Evolutionary conservation across 2,329 filamentous ascomycete genomes (phyloP).

Genomic region (Fonsecaea pugnacius): DNA sequence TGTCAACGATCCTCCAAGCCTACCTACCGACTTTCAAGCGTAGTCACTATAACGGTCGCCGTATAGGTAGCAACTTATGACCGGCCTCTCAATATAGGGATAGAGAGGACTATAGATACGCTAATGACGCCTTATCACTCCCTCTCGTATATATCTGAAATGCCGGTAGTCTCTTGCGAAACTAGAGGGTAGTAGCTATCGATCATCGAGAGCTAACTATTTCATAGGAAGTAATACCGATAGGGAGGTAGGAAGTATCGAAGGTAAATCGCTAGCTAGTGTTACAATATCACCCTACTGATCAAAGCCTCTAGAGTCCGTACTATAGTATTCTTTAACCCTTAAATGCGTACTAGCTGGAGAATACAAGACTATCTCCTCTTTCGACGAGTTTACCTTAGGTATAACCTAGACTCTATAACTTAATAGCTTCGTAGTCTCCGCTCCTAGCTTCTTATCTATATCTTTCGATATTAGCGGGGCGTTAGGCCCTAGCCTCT

Average conservation of each 20-base stretch:
- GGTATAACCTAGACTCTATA: background rate
- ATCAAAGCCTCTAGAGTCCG: no score
- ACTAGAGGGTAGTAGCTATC: conserved; percentile 24
- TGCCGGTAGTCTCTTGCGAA: no score
- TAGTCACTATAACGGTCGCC: no score
- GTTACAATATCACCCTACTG: no score
- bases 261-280: conserved; percentile 6
- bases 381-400: background rate
- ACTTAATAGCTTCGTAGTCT: background rate
- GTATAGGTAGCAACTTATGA: no score
- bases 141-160: no score
- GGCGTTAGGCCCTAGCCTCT: background rate
- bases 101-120: no score
- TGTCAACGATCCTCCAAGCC: no score
- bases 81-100: no score
- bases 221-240: conserved; percentile 8
- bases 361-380: background rate
- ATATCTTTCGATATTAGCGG: background rate
- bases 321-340: no score
- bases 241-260: conserved; percentile 13
- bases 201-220: conserved; percentile 16
- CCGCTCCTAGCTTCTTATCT: background rate
- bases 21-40: background rate
- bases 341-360: no score
- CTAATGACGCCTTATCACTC: no score